Evolutionary conservation across 2,329 filamentous ascomycete species (phyloP), one percentile per base, ranked within the genome.

Genomic region (Microdochium nivale): DNA sequence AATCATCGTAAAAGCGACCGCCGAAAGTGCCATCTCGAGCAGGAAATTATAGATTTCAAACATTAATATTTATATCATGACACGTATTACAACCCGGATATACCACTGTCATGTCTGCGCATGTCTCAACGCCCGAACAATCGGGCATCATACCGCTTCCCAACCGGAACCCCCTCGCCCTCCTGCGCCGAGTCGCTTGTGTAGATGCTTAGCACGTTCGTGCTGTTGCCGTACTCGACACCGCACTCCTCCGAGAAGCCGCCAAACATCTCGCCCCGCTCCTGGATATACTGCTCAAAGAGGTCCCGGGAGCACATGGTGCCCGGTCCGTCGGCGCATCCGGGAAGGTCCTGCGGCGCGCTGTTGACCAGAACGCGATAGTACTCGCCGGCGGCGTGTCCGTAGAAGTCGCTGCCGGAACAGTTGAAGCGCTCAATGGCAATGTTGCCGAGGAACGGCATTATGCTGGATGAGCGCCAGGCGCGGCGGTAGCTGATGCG

Each of bases 351-450:
- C 56, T 74, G 72, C 3, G 71, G 70, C 4, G 70, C 65, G 56
- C 64, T 70, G 59, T 75, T 75, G 40, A 74, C 68, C 3, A 75
- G 61, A 9, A 68, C 67, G n/a, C 72, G 67, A 58, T 73, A 74
- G 57, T 72, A 75, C 21, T 80, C 75, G 11, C 75, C 75, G 10
- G 77, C 72, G 1, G 72, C 64, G 60, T 73, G 82, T 7, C 80
- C 78, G 53, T 76, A 76, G 21, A 23, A 23, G 13, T 40, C 14
- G 58, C 76, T 76, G n/a, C 74, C 72, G 2, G 64, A 65, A 64
- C 84, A 87, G 51, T 81, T 73, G 65, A 87, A 68, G 49, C 78
- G 75, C 71, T 87, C 84, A 40, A 87, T 75, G 1, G 81, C 84
- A 24, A 87, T 71, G 62, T 87, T 86, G 27, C 77, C 76, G 49